These are phyloP conservation scores for Talaromyces sp. DNA, from an alignment of 2,329 filamentous ascomycete species.

Conservation along the genomic window DNA sequence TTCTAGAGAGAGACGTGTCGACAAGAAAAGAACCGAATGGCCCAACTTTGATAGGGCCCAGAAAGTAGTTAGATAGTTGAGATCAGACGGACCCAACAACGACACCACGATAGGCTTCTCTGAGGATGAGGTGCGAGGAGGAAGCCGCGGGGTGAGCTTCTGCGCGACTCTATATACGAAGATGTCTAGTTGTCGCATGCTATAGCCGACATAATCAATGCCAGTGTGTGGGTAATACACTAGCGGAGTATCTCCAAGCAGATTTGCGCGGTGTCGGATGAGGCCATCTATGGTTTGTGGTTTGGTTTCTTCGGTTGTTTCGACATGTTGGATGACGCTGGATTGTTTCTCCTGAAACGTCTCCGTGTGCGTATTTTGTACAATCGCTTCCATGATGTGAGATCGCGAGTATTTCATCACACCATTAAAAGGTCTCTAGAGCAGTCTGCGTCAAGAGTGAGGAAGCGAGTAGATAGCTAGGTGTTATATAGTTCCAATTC, in stretches of 20 bases:
- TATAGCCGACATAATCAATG: constrained; percentile 48
- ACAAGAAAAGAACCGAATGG: constrained; percentile 54
- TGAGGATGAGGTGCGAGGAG: constrained; percentile 25
- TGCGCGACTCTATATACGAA: constrained; percentile 32
- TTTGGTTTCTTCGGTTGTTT: constrained; percentile 11
- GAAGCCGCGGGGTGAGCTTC: constrained; percentile 22
- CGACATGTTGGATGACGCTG: neutral
- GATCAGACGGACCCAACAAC: constrained; percentile 52
- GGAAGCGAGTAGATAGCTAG: neutral
- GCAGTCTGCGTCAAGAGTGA: neutral
- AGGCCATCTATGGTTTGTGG: constrained; percentile 39
- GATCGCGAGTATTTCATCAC: too few relatives aligned
- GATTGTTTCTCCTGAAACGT: neutral
- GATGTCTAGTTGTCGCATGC: constrained; percentile 45
- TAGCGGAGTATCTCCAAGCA: constrained; percentile 35
- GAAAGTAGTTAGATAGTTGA: constrained; percentile 54
- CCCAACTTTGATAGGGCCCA: constrained; percentile 55
- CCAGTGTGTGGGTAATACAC: constrained; percentile 46
- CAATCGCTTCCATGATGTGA: neutral
- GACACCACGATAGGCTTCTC: constrained; percentile 42
- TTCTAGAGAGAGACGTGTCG: constrained; percentile 51
- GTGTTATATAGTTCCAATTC: constrained; percentile 3
- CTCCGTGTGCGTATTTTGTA: neutral
- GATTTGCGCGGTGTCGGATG: constrained; percentile 36
- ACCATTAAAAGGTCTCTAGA: neutral